These are phyloP conservation scores for Croton laevigatus DNA, from an alignment of 441 rosid species.

Conservation along the genomic window DNA sequence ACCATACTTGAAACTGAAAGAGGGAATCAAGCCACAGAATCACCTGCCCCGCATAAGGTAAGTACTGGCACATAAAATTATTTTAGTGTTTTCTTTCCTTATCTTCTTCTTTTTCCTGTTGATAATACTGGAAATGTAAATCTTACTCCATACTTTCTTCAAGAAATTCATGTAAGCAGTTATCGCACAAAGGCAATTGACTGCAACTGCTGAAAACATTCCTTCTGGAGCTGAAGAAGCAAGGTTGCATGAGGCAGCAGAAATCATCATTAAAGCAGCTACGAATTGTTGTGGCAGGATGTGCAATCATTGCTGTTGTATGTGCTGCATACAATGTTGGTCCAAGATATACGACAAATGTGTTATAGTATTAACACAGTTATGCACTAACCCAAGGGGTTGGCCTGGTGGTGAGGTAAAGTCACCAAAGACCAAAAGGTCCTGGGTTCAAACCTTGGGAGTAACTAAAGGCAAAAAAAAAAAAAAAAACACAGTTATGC, in stretches of 20 bases:
- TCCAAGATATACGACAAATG: slow-evolving; percentile 62
- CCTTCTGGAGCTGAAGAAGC: slow-evolving; percentile 53
- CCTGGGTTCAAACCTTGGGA: too few species aligned
- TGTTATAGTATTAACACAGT: slow-evolving; percentile 54
- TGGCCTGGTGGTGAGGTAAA: too few species aligned
- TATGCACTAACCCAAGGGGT: too few species aligned
- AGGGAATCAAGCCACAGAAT: slow-evolving; percentile 29
- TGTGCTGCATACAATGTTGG: slow-evolving; percentile 83
- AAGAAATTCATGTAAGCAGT: slow-evolving; percentile 31
- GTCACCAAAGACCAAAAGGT: too few species aligned
- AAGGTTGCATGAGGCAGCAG: slow-evolving; percentile 67
- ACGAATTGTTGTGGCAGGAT: slow-evolving; percentile 67
- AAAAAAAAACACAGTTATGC: too few species aligned
- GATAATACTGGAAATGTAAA: background rate
- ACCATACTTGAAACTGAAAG: slow-evolving; percentile 51
- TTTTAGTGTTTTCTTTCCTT: background rate
- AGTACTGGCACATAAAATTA: background rate
- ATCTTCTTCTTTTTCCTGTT: background rate
- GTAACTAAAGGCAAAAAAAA: too few species aligned
- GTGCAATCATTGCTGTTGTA: slow-evolving; percentile 64
- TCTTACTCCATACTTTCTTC: background rate
- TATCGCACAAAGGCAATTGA: slow-evolving; percentile 31
- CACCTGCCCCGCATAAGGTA: slow-evolving; percentile 38
- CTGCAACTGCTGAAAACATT: slow-evolving; percentile 62
- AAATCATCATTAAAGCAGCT: slow-evolving; percentile 66